Evolutionary conservation across 2,329 filamentous ascomycete species (phyloP), one percentile per base, ranked within the genome.

Genomic region (Exophiala sp.): DNA sequence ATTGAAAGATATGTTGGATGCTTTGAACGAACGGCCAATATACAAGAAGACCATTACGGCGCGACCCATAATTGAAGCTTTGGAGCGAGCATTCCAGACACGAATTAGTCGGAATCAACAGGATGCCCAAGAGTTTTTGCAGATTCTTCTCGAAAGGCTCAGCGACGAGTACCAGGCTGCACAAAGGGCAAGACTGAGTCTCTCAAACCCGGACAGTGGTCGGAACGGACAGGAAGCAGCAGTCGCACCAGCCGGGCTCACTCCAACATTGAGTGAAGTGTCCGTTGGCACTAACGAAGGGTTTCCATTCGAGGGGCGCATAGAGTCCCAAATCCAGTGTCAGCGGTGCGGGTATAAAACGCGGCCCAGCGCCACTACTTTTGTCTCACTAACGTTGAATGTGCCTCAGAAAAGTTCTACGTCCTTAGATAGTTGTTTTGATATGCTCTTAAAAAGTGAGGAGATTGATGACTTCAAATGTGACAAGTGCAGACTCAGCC

Each of bases 381-480:
- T 98, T 64, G 91, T 94, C 66, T 94, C 90, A 16, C 71, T 98
- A 57, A 97, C 91, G 1, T 73, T 98, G 46, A 88, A 89, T 62
- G 93, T 98, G 2, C 93, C 93, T 0, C 87, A 93, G 65, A 80
- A 83, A 55, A 82, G 77, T 43, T 85, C 87, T 1, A 90, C 90
- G 0, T 85, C 88, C 0, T 76, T 98, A 13, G 89, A 85, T 63
- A 77, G 82, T 7, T 98, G 93, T 67, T 93, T 98, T 61, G 93
- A 98, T 62, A 86, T 86, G 34, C 84, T 96, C 68, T 83, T 98
- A 59, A 95, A 95, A 69, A 88, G 88, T 0, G 93, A 98, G 67
- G 85, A 89, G 65, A 96, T 98, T 58, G 91, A 97, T 56, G 93
- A 95, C 65, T 98, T 94, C 74, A 90, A 87, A 60, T 98, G 93